These are phyloP conservation scores for Naegleria gruberi DNA, from an alignment of 208 protist species.

Conservation along the genomic window DNA sequence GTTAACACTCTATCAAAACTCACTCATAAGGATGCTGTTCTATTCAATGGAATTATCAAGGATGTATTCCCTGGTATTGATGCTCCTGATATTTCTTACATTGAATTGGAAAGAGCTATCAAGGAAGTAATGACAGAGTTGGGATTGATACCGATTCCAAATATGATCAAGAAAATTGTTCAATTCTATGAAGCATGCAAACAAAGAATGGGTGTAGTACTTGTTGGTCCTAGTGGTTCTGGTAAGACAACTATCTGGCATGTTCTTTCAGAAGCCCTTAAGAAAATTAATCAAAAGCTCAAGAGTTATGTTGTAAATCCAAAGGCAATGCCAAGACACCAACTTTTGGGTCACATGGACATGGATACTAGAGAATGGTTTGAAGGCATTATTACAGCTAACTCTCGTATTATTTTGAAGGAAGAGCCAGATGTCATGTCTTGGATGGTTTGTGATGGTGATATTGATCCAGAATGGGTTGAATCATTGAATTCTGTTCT, in stretches of 20 bases:
- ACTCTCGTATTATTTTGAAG: constrained; percentile 78
- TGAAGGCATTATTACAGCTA: constrained; percentile 93
- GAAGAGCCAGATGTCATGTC: constrained; percentile 70
- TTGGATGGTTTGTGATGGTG: constrained; percentile 96
- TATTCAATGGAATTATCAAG: constrained; percentile 84
- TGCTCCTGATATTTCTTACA: constrained; percentile 78
- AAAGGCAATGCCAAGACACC: constrained; percentile 86
- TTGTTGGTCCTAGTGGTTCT: constrained; percentile 89
- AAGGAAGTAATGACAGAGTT: constrained; percentile 72
- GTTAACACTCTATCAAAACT: constrained; percentile 96
- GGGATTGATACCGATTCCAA: constrained; percentile 70
- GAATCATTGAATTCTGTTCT: constrained; percentile 98
- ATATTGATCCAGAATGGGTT: constrained; percentile 97
- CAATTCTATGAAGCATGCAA: constrained; percentile 90
- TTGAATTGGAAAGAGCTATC: constrained; percentile 75
- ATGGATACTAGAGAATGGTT: constrained; percentile 95
- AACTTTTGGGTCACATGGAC: constrained; percentile 95
- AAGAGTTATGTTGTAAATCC: constrained; percentile 90
- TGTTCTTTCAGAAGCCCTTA: constrained; percentile 72
- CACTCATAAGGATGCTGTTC: constrained; percentile 80
- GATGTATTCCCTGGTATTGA: constrained; percentile 86
- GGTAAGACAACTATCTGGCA: constrained; percentile 90
- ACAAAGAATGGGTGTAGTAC: constrained; percentile 95
- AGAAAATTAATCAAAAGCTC: constrained; percentile 66
- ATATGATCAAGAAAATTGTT: constrained; percentile 79